These are phyloP conservation scores for Brassica rapa DNA, from an alignment of 345 rosid genomes.

Conservation along the genomic window DNA sequence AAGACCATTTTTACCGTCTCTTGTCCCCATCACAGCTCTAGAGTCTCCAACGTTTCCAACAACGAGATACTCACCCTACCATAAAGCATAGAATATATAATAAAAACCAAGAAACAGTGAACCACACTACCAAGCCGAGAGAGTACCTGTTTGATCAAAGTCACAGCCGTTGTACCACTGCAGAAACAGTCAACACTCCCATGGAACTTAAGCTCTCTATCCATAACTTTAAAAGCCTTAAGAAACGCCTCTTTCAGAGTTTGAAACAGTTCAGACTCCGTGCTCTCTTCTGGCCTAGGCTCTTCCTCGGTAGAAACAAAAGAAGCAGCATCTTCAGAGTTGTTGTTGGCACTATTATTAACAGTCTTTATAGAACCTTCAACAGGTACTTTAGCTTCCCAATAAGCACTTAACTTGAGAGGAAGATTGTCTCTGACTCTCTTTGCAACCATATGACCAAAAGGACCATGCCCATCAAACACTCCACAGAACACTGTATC, in stretches of 20 bases:
- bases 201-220: slow-evolving; percentile 81
- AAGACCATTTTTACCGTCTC: slow-evolving; percentile 65
- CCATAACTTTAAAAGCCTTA: slow-evolving; percentile 91
- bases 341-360: slow-evolving; percentile 33
- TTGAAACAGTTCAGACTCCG: slow-evolving; percentile 52
- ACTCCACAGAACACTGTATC: slow-evolving; percentile 94
- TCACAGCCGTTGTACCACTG: slow-evolving; percentile 98
- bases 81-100: slow-evolving; percentile 13
- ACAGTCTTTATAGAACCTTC: slow-evolving; percentile 49
- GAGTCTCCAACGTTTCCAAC: slow-evolving; percentile 96
- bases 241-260: slow-evolving; percentile 80
- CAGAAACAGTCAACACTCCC: slow-evolving; percentile 81
- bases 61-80: slow-evolving; percentile 73
- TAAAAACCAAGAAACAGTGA: background rate
- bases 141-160: slow-evolving; percentile 85
- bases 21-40: slow-evolving; percentile 83
- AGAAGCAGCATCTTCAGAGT: slow-evolving; percentile 51
- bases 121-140: slow-evolving; percentile 9
- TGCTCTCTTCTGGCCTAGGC: slow-evolving; percentile 44
- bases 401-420: slow-evolving; percentile 67
- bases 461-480: slow-evolving; percentile 99
- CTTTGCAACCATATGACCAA: slow-evolving; percentile 95
- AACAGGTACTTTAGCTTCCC: slow-evolving; percentile 65
- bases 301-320: slow-evolving; percentile 68
- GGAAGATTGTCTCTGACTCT: slow-evolving; percentile 96